A percentile compares a stretch with the other conserved stretches of the same genome.
phyloP scores from a whole-genome alignment of 768 basidiomycete genomes.

The Mycena belliarum region DNA sequence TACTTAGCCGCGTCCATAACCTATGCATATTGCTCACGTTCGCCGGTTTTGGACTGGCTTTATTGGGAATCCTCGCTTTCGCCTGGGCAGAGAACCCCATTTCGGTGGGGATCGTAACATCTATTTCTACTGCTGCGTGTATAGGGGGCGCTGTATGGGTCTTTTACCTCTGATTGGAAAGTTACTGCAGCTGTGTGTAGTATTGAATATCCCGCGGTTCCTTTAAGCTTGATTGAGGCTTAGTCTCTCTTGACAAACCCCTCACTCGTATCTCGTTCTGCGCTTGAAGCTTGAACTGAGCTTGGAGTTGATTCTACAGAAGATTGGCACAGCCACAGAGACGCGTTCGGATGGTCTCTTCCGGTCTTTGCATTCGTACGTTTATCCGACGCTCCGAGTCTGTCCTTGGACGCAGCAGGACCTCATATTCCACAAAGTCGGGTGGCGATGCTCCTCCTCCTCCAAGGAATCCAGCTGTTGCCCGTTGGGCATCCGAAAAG shows the following conservation, averaged over 20 bases:
- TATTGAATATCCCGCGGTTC: too few species aligned
- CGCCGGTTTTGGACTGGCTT: constrained; percentile 50
- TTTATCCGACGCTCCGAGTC: constrained; percentile 15
- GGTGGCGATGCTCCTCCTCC: not conserved
- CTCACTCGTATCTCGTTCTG: too few species aligned
- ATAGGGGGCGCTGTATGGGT: constrained; percentile 10
- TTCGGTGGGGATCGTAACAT: constrained; percentile 39
- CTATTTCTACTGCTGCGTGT: constrained; percentile 2
- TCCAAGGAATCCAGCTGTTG: constrained; percentile 12
- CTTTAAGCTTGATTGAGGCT: too few species aligned
- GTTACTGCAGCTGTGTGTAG: too few species aligned
- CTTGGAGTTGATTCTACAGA: not conserved
- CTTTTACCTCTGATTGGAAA: too few species aligned
- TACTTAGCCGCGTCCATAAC: constrained; percentile 50
- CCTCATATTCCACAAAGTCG: constrained; percentile 19
- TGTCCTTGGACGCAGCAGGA: constrained; percentile 3
- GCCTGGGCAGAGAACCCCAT: constrained; percentile 50
- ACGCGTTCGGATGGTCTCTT: constrained; percentile 11
- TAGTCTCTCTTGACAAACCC: too few species aligned
- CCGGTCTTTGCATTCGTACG: constrained; percentile 1
- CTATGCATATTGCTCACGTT: constrained; percentile 49
- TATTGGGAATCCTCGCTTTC: constrained; percentile 51
- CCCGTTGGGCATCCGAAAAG: constrained; percentile 17
- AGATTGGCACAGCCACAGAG: not conserved
- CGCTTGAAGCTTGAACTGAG: too few species aligned